Evolutionary conservation across 1,139 yeast genomes (phyloP), one percentile per base, ranked within the genome.

Genomic region (Saccharomycopsis hybrid): DNA sequence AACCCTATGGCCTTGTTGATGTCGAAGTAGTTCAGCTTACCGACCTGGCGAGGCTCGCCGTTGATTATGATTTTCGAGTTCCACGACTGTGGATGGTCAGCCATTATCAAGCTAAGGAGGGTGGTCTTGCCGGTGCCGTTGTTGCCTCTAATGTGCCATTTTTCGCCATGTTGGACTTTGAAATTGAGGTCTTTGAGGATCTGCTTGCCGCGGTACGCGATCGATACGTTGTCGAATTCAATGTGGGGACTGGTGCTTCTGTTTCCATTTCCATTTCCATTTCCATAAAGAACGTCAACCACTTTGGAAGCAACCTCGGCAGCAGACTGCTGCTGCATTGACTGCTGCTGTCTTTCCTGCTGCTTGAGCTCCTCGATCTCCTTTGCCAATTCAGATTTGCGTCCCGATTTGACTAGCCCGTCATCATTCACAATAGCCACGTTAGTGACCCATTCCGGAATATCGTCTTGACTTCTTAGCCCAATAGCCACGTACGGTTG

Each of bases 31-130:
- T 80, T 80, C 13, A 82, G 77, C 27, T 78, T 80, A 3, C 97
- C 97, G 0, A 90, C 80, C 55, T 75, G 76, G 46, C 96, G 73
- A n/a, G 79, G 75, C 30, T 66, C 66, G 0, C 92, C 94, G 59
- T 84, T 70, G 51, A 89, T 74, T 24, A 73, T 65, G 41, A 92
- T 73, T 30, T 77, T 79, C 3, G 80, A 75, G 58, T 80, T 82
- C 97, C 97, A 92, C 1, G 96, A 82, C 64, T 92, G 96, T 0
- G 98, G 98, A 62, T 92, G 98, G 60, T 92, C 98, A 2, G 96
- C 92, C 0, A 96, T 88, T 37, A 92, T 72, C 41, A 92, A 65
- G 1, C 97, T 81, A 18, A 92, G 66, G 24, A 92, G 66, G 0
- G 98, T 92, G 3, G 96, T 85, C 62, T 92, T 92, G 1, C 98